A percentile compares a stretch with the other conserved stretches of the same genome.
Conservation (phyloP, 345 rosid species). For the Clarkia xantiana region DNA sequence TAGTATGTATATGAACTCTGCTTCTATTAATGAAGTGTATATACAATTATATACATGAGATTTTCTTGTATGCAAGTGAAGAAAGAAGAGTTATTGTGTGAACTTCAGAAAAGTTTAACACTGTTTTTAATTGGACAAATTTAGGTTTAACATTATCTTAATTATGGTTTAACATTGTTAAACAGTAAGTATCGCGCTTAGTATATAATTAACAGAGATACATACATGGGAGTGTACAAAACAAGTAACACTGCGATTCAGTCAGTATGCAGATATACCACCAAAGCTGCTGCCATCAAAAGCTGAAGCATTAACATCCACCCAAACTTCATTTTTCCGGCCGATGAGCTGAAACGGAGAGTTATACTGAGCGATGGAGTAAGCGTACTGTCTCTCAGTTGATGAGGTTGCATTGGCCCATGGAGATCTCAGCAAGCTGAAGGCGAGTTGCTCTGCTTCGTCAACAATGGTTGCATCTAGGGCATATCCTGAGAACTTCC, state of each 20-base stretch:
- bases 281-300: conserved; percentile 12
- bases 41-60: too few species aligned
- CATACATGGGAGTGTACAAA: too few species aligned
- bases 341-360: conserved; percentile 44
- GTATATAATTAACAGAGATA: too few species aligned
- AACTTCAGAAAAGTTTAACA: too few species aligned
- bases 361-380: conserved; percentile 53
- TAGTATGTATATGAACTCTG: too few species aligned
- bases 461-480: conserved; percentile 26
- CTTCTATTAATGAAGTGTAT: too few species aligned
- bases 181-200: too few species aligned
- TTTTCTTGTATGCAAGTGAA: too few species aligned
- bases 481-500: conserved; percentile 56
- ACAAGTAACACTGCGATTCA: conserved; percentile 10
- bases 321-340: conserved; percentile 59
- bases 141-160: too few species aligned
- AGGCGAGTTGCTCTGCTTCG: conserved; percentile 38
- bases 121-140: too few species aligned
- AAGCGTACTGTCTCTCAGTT: conserved; percentile 24
- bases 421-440: conserved; percentile 42
- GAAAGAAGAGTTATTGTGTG: too few species aligned
- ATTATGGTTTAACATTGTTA: too few species aligned
- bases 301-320: conserved; percentile 24
- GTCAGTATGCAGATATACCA: conserved; percentile 26
- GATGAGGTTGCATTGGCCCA: conserved; percentile 30